Conservation (phyloP, 2,329 filamentous ascomycete genomes). For the Dothideomycetidae sp. region DNA sequence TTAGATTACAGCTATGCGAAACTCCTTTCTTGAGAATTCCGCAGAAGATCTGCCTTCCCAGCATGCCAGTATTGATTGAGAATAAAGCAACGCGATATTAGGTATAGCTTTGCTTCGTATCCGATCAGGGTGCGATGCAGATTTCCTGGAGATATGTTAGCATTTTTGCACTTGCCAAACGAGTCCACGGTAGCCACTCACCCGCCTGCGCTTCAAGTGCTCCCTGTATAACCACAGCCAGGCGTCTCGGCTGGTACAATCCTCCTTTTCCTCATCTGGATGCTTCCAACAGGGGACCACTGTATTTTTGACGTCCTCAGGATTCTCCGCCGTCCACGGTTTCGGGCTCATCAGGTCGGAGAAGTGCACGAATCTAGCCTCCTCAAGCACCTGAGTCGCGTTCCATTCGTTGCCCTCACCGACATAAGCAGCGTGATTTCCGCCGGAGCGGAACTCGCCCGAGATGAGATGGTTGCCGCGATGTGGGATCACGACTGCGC, state of each 20-base stretch:
- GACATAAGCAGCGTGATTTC: conserved; percentile 39
- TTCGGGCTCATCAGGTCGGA: conserved; percentile 59
- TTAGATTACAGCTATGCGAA: no score
- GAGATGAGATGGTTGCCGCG: conserved; percentile 47
- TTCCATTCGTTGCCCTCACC: conserved; percentile 42
- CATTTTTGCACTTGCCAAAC: no score
- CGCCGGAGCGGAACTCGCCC: conserved; percentile 44
- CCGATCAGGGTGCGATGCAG: no score
- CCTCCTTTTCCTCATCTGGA: conserved; percentile 9
- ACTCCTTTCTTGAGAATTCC: no score
- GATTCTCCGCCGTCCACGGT: conserved; percentile 38
- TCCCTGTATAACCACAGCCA: conserved; percentile 20
- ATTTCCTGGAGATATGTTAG: no score
- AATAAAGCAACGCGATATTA: no score
- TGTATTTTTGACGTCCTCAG: conserved; percentile 22
- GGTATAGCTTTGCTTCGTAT: no score
- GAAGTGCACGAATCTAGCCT: conserved; percentile 56
- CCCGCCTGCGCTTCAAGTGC: conserved; percentile 14
- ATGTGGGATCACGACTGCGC: conserved; percentile 49
- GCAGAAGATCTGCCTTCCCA: no score
- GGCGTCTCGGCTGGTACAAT: conserved; percentile 16
- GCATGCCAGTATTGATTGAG: no score
- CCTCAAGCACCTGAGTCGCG: conserved; percentile 38
- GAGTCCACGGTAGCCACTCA: no score
- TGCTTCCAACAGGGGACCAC: conserved; percentile 27